Base-by-base conservation (phyloP, 768 basidiomycete genomes). In the Crepidotus variabilis region DNA sequence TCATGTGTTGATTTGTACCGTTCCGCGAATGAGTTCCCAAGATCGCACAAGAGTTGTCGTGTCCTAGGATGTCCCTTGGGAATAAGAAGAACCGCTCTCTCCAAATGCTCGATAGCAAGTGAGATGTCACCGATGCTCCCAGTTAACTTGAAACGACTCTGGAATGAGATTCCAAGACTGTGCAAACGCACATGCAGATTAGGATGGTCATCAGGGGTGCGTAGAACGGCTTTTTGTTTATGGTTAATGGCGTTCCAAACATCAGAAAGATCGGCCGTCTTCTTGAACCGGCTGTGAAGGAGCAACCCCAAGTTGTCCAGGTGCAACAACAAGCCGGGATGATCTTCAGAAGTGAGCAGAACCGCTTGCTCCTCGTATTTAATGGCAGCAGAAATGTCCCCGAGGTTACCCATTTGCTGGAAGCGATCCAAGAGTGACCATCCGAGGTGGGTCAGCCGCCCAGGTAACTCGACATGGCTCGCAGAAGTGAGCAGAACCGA, bases 101-200 rank as follows among this genome's bases (percentile, higher is more conserved):
- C 47, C 24, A 49, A 47, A 43, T 35, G 20, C 8, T 24, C 35
- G 21, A 55, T 55, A 1, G 54, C 47, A 21, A 49, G 59, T 35
- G 67, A 47, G 23, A 66, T 52, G 45, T 72, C 67, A 14, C 54
- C 45, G 21, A 60, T 43, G 50, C 67, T 54, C 36, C 68, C 46
- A 10, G 55, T 57, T 6, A 23, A 57, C 24, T 59, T n/a, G 21
- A 70, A 74, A 4, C 58, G 55, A 28, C 33, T 52, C 14, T 23
- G 23, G 23, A 57, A 55, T 45, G 60, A 57, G 33, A 16, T 53
- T 18, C 58, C 62, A 28, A 63, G 56, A 32, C 49, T 52, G 49
- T 52, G 55, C 13, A 61, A 24, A 14, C 47, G 34, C 13, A 20
- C 36, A 16, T 47, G 39, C 33, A 55, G 18, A 33, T 53, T 24